Evolutionary conservation across 371 early-diverging fungal genomes (phyloP).

Genomic region (Mucor plumbeus): DNA sequence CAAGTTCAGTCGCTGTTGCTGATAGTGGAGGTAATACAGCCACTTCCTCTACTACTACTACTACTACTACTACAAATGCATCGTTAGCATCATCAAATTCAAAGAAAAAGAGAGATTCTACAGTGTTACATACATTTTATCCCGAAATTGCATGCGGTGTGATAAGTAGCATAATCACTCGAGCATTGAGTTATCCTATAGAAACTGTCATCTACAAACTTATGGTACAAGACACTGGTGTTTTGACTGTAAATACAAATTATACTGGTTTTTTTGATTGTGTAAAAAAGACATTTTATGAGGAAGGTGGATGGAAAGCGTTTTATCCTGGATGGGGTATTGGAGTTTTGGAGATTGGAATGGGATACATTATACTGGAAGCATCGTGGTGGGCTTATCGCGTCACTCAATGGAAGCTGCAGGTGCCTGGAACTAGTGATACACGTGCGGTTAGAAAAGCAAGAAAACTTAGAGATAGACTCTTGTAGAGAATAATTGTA

Average conservation of each 20-base stretch:
- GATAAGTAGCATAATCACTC: slow-evolving; percentile 56
- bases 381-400: slow-evolving; percentile 49
- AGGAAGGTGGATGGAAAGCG: slow-evolving; percentile 49
- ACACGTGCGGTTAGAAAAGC: slow-evolving; percentile 29
- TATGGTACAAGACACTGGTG: slow-evolving; percentile 57
- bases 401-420: slow-evolving; percentile 36
- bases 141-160: slow-evolving; percentile 65
- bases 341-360: slow-evolving; percentile 42
- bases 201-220: slow-evolving; percentile 61
- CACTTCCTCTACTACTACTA: slow-evolving; percentile 23
- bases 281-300: slow-evolving; percentile 27
- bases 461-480: slow-evolving; percentile 25
- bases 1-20: background rate
- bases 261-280: slow-evolving; percentile 62
- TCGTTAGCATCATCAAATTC: background rate
- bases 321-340: slow-evolving; percentile 55
- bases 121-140: slow-evolving; percentile 58
- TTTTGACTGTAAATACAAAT: slow-evolving; percentile 42
- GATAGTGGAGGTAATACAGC: background rate
- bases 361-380: slow-evolving; percentile 47
- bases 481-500: background rate
- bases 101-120: slow-evolving; percentile 26
- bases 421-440: slow-evolving; percentile 20
- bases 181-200: slow-evolving; percentile 56
- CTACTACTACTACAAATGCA: slow-evolving; percentile 19